Base-by-base conservation (phyloP, 2,329 filamentous ascomycete genomes). In the Ceratocystis alfenasii region DNA sequence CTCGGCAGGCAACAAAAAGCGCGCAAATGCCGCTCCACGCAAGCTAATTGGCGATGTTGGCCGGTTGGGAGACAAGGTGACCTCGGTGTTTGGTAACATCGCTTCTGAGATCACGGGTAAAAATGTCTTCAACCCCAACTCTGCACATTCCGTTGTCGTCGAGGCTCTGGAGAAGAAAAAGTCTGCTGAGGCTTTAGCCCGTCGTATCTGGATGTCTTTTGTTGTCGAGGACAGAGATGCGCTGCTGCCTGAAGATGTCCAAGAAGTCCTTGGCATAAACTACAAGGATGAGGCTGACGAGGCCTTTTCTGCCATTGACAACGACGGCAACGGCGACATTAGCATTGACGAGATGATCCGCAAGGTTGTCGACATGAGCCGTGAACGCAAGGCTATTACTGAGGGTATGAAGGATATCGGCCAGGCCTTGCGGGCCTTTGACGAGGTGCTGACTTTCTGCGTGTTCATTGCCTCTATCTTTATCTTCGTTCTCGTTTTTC, bases 391-490 rank as follows among this genome's bases (percentile, higher is more conserved):
- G 77, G 86, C 92, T 2, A 92, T 97, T 70, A 84, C 85, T 48
- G 89, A 88, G 74, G 95, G 91, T 76, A 95, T 97, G 90, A 91
- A 95, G 77, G 94, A 99, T 75, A 94, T 99, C 70, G 90, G 94
- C 71, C 90, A 96, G 75, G 94, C 94, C 45, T 90, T 97, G 73
- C 84, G 87, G 70, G 93, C 95, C 8, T 85, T 99, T 50, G 93
- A 99, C 76, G 87, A 87, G 69, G 84, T 99, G 64, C 81, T 97
- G 22, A 82, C 90, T 68, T 87, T 88, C 65, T 83, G 96, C 53
- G 89, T 95, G 46, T 80, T 91, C 64, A 79, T 97, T 64, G 82
- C 95, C 67, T 83, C 88, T 71, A 77, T 96, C 72, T 88, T 96
- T 73, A 86, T 95, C 71, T 95, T 95, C 76, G 84, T 96, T 70